Percentiles rank a stretch among this genome's conserved stretches.
These are phyloP conservation scores for Claviceps quebecensis DNA, from an alignment of 2,329 filamentous ascomycete species.

Conservation along the genomic window DNA sequence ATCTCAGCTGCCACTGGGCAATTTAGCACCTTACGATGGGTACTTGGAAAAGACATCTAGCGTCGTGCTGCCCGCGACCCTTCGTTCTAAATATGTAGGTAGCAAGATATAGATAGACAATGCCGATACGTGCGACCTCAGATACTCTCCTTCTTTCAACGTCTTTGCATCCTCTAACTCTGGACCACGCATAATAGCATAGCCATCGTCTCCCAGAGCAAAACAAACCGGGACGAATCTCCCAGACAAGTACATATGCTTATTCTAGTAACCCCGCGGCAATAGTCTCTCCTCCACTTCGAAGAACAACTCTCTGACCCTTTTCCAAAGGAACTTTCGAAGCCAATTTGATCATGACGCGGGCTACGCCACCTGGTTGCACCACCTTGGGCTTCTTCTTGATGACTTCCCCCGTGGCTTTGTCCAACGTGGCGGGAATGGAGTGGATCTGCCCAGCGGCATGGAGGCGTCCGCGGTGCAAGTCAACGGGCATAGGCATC, in stretches of 20 bases:
- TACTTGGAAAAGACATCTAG: background rate
- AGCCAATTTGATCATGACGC: slow-evolving; percentile 62
- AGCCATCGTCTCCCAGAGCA: background rate
- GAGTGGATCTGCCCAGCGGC: slow-evolving; percentile 59
- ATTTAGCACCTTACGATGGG: background rate
- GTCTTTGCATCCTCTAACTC: too few relatives aligned
- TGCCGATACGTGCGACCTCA: background rate
- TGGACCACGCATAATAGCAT: background rate
- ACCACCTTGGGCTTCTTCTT: slow-evolving; percentile 82
- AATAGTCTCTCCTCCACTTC: slow-evolving; percentile 69
- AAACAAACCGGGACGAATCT: background rate
- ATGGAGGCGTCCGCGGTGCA: slow-evolving; percentile 75
- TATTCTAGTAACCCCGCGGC: slow-evolving; percentile 76
- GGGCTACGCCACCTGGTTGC: slow-evolving; percentile 63
- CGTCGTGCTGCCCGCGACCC: background rate
- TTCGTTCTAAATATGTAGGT: background rate
- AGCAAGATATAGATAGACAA: background rate
- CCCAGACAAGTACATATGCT: slow-evolving; percentile 4
- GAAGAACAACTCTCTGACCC: slow-evolving; percentile 66
- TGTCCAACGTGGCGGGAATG: slow-evolving; percentile 64
- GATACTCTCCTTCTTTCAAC: background rate
- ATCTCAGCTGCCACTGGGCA: background rate
- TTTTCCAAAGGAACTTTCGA: slow-evolving; percentile 65
- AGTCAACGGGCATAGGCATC: slow-evolving; percentile 76
- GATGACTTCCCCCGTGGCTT: slow-evolving; percentile 55